Evolutionary conservation across 768 basidiomycete species (phyloP), one percentile per base, ranked within the genome.

Genomic region (Tricholoma saponaceum): DNA sequence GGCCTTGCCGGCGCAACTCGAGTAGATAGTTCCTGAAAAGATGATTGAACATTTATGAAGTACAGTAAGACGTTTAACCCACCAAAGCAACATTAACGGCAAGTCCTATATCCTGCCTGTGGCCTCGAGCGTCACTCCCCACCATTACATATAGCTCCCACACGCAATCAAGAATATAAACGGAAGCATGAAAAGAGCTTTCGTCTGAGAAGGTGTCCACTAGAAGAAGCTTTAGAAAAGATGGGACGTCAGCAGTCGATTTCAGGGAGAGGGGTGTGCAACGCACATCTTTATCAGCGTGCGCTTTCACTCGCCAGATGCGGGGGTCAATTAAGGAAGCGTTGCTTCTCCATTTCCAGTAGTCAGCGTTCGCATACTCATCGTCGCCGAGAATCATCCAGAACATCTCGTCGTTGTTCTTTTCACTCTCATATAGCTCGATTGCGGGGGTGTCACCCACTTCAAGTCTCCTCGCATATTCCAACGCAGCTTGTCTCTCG

Each of bases 311-410:
- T 37, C 76, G 72, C 87, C 89, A 92, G 18, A 86, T 72, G 22
- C 76, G 75, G 37, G 89, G 82, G 49, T 81, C 77, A 6, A 69
- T 64, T 6, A 67, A 65, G 41, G 66, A 55, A n/a, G 73, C 69
- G 16, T 63, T 67, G 23, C 70, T 70, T 63, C 87, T 80, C 88
- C 90, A 94, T 65, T 69, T 81, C 92, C 92, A 94, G 68, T 92
- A 87, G 62, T 92, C 83, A 1, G 92, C 92, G 43, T 80, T 84
- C 3, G 90, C 90, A 66, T 85, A 92, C 1, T 80, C 80, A 2
- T 83, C 79, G 22, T 89, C 83, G n/a, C 91, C 91, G 2, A 93
- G 76, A 35, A 89, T 80, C 83, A 90, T 85, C 89, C 92, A 92
- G 66, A 94, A 92, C 81, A 92, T 84, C 58, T 91, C 88, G 54